Evolutionary conservation across 352 stramenopile genomes (phyloP).

Genomic region (Pythium dissimile): DNA sequence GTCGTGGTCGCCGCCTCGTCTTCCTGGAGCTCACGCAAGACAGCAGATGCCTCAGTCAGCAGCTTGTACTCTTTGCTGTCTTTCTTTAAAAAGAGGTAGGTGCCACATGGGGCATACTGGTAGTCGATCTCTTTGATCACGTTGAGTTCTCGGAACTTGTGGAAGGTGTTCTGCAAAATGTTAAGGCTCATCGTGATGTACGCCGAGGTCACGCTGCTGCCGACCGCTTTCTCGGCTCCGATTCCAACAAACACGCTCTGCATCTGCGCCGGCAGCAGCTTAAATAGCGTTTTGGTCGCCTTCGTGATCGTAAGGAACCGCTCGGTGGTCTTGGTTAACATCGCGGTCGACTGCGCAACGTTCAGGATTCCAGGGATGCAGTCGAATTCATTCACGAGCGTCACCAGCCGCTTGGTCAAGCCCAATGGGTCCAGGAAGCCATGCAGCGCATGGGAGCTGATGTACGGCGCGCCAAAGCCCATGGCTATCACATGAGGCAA

Average conservation of each 20-base stretch:
- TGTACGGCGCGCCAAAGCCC: slow-evolving; percentile 76
- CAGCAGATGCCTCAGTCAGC: slow-evolving; percentile 36
- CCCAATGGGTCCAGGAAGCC: slow-evolving; percentile 49
- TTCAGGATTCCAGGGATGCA: slow-evolving; percentile 86
- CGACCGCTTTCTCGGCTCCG: slow-evolving; percentile 5
- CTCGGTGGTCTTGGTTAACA: slow-evolving; percentile 78
- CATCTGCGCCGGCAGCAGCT: slow-evolving; percentile 70
- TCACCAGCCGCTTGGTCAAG: slow-evolving; percentile 53
- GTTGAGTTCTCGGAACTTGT: slow-evolving; percentile 74
- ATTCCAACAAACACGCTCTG: slow-evolving; percentile 53
- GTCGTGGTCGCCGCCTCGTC: slow-evolving; percentile 46
- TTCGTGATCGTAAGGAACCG: slow-evolving; percentile 79
- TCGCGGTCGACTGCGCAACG: slow-evolving; percentile 67
- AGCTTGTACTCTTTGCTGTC: slow-evolving; percentile 44
- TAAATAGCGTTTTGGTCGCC: slow-evolving; percentile 68
- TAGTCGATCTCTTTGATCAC: slow-evolving; percentile 76
- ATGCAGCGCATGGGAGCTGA: slow-evolving; percentile 42
- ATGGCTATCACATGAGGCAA: slow-evolving; percentile 58
- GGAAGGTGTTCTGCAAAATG: slow-evolving; percentile 79
- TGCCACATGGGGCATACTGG: slow-evolving; percentile 70
- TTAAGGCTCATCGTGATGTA: slow-evolving; percentile 80
- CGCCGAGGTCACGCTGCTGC: slow-evolving; percentile 35
- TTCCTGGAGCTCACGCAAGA: slow-evolving; percentile 39
- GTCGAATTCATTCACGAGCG: slow-evolving; percentile 85
- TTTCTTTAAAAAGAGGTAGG: slow-evolving; percentile 78